Evolutionary conservation across 495 filamentous ascomycete species (phyloP).

Genomic region (Aspergillus carlsbadensis): DNA sequence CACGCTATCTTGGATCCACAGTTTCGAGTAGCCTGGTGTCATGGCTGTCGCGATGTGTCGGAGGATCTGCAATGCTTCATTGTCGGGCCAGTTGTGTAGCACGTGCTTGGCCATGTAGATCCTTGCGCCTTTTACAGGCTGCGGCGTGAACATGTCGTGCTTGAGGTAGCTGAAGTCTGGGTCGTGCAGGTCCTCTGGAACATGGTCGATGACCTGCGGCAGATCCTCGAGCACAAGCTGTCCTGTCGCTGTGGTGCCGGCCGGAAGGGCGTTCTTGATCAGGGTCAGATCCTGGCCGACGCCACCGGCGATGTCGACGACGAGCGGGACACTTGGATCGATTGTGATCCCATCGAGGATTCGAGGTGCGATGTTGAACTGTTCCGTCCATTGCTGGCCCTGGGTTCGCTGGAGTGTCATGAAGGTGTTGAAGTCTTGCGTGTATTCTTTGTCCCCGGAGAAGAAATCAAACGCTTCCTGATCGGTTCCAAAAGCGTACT

Average conservation of each 20-base stretch:
- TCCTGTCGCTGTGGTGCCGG: neutral
- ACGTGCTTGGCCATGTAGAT: neutral
- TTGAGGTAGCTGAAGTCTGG: neutral
- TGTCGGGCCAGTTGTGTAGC: neutral
- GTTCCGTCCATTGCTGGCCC: neutral
- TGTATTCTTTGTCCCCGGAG: constrained; percentile 2
- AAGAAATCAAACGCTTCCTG: neutral
- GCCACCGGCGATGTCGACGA: neutral
- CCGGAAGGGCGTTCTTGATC: neutral
- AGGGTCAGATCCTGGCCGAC: neutral
- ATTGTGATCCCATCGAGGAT: neutral
- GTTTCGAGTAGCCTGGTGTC: neutral
- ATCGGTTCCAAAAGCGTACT: neutral
- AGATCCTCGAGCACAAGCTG: neutral
- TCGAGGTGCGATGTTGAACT: neutral
- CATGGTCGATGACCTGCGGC: neutral
- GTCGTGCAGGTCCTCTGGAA: neutral
- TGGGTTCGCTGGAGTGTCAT: neutral
- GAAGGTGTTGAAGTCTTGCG: neutral
- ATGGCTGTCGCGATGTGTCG: neutral
- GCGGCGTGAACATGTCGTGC: neutral
- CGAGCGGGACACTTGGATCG: neutral
- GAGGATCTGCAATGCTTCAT: neutral
- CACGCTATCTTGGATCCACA: neutral
- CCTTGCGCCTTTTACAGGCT: neutral